These are phyloP conservation scores for Reticulascus tulasneorum DNA, from an alignment of 2,329 filamentous ascomycete genomes.

Conservation along the genomic window DNA sequence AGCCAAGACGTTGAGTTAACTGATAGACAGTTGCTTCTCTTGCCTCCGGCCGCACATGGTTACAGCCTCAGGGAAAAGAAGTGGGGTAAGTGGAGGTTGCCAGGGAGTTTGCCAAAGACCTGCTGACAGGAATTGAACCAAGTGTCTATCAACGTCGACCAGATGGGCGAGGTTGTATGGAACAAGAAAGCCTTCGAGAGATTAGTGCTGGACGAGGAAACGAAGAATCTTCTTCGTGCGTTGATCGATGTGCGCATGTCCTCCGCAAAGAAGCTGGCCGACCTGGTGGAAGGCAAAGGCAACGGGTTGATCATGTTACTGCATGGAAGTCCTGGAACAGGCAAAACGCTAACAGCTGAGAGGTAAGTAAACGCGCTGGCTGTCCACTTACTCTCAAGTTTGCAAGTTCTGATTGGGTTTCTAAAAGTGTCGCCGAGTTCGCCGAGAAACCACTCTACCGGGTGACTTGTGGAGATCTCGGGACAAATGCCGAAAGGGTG, in stretches of 20 bases:
- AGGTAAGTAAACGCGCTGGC: conserved; percentile 1
- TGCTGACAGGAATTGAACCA: too few species aligned
- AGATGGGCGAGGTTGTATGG: neutral
- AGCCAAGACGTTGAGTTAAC: too few species aligned
- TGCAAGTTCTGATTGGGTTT: neutral
- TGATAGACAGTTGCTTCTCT: too few species aligned
- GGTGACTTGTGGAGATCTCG: conserved; percentile 9
- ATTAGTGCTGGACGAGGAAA: too few species aligned
- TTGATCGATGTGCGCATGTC: neutral
- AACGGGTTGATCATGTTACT: conserved; percentile 5
- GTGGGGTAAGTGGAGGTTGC: too few species aligned
- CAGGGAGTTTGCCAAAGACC: too few species aligned
- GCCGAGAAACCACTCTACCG: neutral
- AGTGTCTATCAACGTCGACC: neutral
- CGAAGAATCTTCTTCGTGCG: too few species aligned
- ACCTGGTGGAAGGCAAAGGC: conserved; percentile 1
- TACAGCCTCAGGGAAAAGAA: too few species aligned
- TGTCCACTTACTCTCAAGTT: neutral
- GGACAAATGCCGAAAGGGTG: neutral
- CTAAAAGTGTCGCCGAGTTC: neutral
- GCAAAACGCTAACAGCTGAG: conserved; percentile 4
- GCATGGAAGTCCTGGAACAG: conserved; percentile 1
- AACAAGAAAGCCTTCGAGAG: too few species aligned
- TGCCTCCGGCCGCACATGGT: too few species aligned
- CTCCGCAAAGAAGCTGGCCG: neutral